phyloP scores from a whole-genome alignment of 2,329 filamentous ascomycete species.

The Talaromyces verruculosus region DNA sequence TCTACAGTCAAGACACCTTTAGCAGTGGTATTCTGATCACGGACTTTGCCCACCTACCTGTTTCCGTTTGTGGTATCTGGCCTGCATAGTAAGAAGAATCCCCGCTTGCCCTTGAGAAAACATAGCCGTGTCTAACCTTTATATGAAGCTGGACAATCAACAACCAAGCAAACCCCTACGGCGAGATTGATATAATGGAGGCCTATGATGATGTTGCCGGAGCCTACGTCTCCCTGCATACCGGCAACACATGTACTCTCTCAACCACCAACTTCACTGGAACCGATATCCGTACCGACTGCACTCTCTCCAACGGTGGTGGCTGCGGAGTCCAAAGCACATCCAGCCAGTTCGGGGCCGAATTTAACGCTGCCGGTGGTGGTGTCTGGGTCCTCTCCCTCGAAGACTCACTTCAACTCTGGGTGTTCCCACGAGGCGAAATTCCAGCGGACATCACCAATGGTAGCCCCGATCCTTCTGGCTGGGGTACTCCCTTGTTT shows the following conservation, averaged over 20 bases:
- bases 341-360: constrained; percentile 50
- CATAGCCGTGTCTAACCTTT: neutral
- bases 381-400: constrained; percentile 54
- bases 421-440: constrained; percentile 49
- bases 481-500: constrained; percentile 50
- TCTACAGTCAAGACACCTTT: constrained; percentile 46
- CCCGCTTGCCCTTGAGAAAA: neutral
- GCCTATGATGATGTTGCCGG: constrained; percentile 49
- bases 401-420: constrained; percentile 50
- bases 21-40: constrained; percentile 49
- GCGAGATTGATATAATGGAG: constrained; percentile 55
- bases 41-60: constrained; percentile 51
- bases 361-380: constrained; percentile 54
- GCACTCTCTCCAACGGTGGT: constrained; percentile 45
- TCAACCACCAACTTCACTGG: constrained; percentile 50
- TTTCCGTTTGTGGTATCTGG: constrained; percentile 52
- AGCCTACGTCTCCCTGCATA: constrained; percentile 53
- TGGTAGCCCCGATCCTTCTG: constrained; percentile 45
- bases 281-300: constrained; percentile 49
- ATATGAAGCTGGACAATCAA: constrained; percentile 41
- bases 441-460: constrained; percentile 50
- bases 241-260: constrained; percentile 46
- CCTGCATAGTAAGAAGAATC: constrained; percentile 41
- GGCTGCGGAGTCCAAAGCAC: constrained; percentile 45
- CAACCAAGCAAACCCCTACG: constrained; percentile 42